Percentiles rank a stretch among this genome's conserved stretches.
phyloP scores from a whole-genome alignment of 768 basidiomycete genomes.

The Melanogaster broomeanus region DNA sequence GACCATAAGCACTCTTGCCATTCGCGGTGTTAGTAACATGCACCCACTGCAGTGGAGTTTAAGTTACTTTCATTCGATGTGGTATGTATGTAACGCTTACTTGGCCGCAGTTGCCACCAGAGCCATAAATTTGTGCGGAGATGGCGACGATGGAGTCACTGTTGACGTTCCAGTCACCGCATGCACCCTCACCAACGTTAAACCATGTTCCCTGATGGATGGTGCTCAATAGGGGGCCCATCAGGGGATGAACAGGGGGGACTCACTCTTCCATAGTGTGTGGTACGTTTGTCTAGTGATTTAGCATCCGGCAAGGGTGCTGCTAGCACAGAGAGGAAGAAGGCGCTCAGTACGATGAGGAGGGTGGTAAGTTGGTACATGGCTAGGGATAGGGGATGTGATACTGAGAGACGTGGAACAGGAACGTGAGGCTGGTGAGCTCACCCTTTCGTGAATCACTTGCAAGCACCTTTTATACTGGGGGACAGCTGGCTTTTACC shows the following conservation, averaged over 20 bases:
- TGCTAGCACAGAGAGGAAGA: conserved; percentile 44
- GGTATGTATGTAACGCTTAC: conserved; percentile 36
- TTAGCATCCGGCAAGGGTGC: conserved; percentile 31
- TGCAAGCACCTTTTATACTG: conserved; percentile 27
- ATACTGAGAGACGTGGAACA: neutral
- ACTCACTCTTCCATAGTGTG: conserved; percentile 59
- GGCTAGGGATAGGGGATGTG: neutral
- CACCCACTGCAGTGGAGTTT: conserved; percentile 47
- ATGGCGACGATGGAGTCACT: conserved; percentile 65
- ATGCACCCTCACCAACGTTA: conserved; percentile 61
- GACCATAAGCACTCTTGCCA: conserved; percentile 49
- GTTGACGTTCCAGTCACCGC: conserved; percentile 52
- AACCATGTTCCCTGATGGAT: conserved; percentile 66
- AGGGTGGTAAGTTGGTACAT: conserved; percentile 28
- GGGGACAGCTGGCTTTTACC: conserved; percentile 26
- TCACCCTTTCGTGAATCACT: conserved; percentile 1
- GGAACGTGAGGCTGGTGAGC: conserved; percentile 4
- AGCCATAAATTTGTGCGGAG: conserved; percentile 51
- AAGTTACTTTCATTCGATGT: conserved; percentile 4
- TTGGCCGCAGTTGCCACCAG: conserved; percentile 60
- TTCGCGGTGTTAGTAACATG: conserved; percentile 60
- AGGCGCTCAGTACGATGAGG: conserved; percentile 42
- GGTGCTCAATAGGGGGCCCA: conserved; percentile 4
- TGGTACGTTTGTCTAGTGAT: conserved; percentile 51
- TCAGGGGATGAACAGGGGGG: neutral